A percentile compares a stretch with the other conserved stretches of the same genome.
Conservation (phyloP, 371 early-diverging fungal species). For the Choanephora cucurbitarum region DNA sequence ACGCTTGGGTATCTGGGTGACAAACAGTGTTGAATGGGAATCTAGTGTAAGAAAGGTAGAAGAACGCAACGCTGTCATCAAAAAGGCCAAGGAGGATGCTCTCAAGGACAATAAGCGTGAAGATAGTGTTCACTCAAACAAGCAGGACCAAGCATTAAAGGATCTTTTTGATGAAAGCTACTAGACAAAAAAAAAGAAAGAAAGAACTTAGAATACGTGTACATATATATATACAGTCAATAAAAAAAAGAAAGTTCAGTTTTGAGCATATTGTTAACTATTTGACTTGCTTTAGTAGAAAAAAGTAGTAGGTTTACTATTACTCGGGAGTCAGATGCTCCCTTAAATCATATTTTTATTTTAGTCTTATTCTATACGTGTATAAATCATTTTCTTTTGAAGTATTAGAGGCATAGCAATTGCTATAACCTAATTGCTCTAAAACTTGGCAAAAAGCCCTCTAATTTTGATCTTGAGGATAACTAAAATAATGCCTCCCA, state of each 20-base stretch:
- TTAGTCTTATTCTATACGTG: too few relatives aligned
- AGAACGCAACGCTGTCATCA: slow-evolving; percentile 19
- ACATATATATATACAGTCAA: too few relatives aligned
- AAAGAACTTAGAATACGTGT: too few relatives aligned
- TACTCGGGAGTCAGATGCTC: too few relatives aligned
- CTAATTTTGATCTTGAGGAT: slow-evolving; percentile 30
- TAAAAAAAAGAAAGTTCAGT: too few relatives aligned
- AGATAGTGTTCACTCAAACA: neutral
- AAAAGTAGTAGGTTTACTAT: too few relatives aligned
- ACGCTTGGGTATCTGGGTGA: slow-evolving; percentile 40
- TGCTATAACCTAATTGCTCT: neutral
- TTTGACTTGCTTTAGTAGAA: too few relatives aligned
- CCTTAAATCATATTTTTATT: too few relatives aligned
- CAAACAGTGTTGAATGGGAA: slow-evolving; percentile 36
- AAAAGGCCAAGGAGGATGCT: slow-evolving; percentile 26
- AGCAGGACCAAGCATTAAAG: slow-evolving; percentile 27
- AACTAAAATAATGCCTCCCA: slow-evolving; percentile 27
- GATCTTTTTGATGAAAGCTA: slow-evolving; percentile 33
- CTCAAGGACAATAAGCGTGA: slow-evolving; percentile 23
- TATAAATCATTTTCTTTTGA: too few relatives aligned
- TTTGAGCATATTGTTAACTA: too few relatives aligned
- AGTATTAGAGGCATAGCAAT: too few relatives aligned
- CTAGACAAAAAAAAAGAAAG: slow-evolving; percentile 6
- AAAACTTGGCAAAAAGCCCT: slow-evolving; percentile 19
- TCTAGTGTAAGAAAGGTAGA: slow-evolving; percentile 21